Evolutionary conservation across 2,329 filamentous ascomycete genomes (phyloP), one percentile per base, ranked within the genome.

Genomic region (Zymoseptoria brevis): DNA sequence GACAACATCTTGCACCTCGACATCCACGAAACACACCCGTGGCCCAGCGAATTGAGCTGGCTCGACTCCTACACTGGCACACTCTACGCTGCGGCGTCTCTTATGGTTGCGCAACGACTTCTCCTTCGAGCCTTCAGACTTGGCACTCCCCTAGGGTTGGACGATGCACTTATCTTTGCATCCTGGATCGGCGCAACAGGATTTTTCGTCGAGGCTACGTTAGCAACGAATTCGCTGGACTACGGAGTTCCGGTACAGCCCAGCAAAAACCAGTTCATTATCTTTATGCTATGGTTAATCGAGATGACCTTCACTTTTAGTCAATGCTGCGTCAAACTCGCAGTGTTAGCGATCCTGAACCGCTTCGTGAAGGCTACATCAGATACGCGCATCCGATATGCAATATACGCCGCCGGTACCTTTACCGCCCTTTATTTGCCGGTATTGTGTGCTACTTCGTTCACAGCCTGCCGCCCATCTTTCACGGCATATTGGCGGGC

Each of bases 161-260:
- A 74, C 60, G 72, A 74, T 63, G 61, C 66, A 19, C 48, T 21
- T 7, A 9, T 49, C 29, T 41, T 19, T 50, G 50, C 54, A 21
- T 57, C 53, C 21, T 58, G 60, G 53, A 57, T 21, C 26, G 19
- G 29, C 8, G 19, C n/a, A 19, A 53, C 68, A 64, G 57, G 53
- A 8, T 55, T 69, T 19, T 62, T 70, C 6, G 24, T 69, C 1
- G 59, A 57, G 19, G 66, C 63, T 30, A 70, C 66, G 68, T 57
- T 70, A 7, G 57, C 53, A 7, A 53, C 61, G 7, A 62, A 63
- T 13, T 63, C 63, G 58, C 68, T 69, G 60, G 19, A 71, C 73
- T 19, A 68, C 72, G 48, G 66, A 71, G 26, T 72, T 75, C 55
- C 64, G 73, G 19, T 76, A 73, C 74, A 73, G 75, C 54, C 65